Evolutionary conservation across 2,329 filamentous ascomycete genomes (phyloP), one percentile per base, ranked within the genome.

Genomic region (Talaromyces funiculosus): DNA sequence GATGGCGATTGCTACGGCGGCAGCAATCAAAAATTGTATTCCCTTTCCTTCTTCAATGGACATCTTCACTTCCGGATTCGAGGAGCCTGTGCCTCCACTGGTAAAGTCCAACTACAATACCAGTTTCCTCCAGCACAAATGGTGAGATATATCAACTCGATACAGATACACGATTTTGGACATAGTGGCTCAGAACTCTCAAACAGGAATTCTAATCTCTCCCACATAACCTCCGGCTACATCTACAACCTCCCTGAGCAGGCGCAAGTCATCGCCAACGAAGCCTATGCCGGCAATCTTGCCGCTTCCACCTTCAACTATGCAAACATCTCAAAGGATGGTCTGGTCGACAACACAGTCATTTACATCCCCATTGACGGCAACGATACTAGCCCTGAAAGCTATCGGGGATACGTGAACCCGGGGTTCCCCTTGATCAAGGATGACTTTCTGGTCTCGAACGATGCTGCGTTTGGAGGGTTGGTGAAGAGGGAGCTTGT

Each of bases 91-190:
- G 8, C 72, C 73, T 0, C 75, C 74, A 0, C 5, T 67, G 0
- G 60, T 77, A 3, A 66, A 72, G 24, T 42, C 72, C 0, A 71
- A 72, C 12, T 76, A 71, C 47, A 60, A 67, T 1, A 66, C 73
- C 20, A 70, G 64, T 22, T 76, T 76, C 47, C 62, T 76, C 9
- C 75, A 77, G 53, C 75, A 77, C 53, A 77, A 77, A 62, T 76
- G 75, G 74, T 73, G 12, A 1, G 5, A 16, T 1, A 10, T 53
- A 20, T 14, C 18, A 31, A 16, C 18, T 38, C 33, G 6, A 24
- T 14, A 22, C 14, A 37, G 1, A 16, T 35, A 53, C 60, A n/a
- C 53, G 6, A 1, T 7, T 9, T 6, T 5, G 16, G 8, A 7
- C n/a, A 3, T 42, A 31, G 12, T 33, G 31, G n/a, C n/a, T n/a